Evolutionary conservation across 2,329 filamentous ascomycete genomes (phyloP).

Genomic region (Aspergillus brunneoviolaceus): DNA sequence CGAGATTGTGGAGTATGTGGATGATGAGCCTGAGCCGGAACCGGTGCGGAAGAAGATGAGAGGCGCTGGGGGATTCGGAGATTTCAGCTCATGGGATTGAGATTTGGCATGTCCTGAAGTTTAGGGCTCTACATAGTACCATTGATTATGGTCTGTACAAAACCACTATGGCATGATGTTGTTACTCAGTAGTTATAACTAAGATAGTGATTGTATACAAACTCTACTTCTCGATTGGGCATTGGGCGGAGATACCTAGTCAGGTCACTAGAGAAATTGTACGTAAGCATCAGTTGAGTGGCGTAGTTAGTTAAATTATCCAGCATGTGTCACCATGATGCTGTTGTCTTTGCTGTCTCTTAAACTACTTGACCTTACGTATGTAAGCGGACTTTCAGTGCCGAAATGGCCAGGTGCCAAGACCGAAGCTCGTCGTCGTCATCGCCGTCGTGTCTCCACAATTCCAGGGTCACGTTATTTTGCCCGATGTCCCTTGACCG

Average conservation of each 20-base stretch:
- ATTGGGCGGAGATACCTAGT: too few species aligned
- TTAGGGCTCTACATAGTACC: background rate
- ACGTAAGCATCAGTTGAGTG: background rate
- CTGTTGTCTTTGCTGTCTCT: background rate
- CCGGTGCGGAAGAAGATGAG: slow-evolving; percentile 80
- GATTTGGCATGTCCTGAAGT: background rate
- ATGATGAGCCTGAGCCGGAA: slow-evolving; percentile 64
- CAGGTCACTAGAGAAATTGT: too few species aligned
- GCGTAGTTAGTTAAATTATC: background rate
- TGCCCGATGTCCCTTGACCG: background rate
- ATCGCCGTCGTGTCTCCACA: background rate
- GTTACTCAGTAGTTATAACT: too few species aligned
- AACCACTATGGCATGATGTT: too few species aligned
- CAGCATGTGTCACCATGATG: background rate
- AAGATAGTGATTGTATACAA: too few species aligned
- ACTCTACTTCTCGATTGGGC: too few species aligned
- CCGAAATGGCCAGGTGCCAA: background rate
- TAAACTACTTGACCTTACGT: background rate
- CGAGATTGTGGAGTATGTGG: slow-evolving; percentile 60
- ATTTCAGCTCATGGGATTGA: slow-evolving; percentile 81
- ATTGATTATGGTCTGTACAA: too few species aligned
- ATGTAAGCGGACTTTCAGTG: background rate
- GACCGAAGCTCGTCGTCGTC: background rate
- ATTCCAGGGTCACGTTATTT: too few species aligned
- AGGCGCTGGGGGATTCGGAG: slow-evolving; percentile 73